Conservation (phyloP, 768 basidiomycete species). For the Brasilioporus rufonigricans region DNA sequence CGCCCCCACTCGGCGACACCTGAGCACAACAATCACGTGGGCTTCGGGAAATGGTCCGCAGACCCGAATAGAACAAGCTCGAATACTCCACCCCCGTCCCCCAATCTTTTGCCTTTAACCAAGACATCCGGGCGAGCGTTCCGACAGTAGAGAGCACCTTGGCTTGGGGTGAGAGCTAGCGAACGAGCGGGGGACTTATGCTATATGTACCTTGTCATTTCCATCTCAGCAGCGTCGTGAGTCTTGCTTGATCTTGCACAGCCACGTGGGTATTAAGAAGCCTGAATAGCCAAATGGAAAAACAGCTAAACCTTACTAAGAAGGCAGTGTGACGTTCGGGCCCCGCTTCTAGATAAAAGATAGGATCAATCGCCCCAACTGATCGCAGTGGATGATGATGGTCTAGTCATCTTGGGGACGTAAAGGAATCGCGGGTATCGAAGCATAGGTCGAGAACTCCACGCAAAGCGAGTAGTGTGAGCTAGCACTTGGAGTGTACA, state of each 20-base stretch:
- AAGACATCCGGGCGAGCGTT: constrained; percentile 22
- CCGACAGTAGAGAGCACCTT: neutral
- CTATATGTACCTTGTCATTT: constrained; percentile 29
- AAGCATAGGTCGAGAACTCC: neutral
- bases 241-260: neutral
- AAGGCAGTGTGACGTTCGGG: constrained; percentile 10
- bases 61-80: constrained; percentile 35
- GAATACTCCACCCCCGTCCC: constrained; percentile 33
- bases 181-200: neutral
- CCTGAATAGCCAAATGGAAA: constrained; percentile 12
- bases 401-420: neutral
- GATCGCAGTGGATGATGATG: constrained; percentile 1
- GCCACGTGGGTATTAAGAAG: constrained; percentile 5
- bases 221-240: constrained; percentile 19
- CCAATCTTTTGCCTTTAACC: constrained; percentile 31
- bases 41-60: constrained; percentile 28
- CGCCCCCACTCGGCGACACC: neutral
- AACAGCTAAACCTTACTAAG: neutral
- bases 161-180: neutral
- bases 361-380: neutral
- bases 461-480: neutral
- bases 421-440: neutral
- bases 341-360: constrained; percentile 12
- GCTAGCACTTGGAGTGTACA: neutral
- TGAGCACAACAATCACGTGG: constrained; percentile 5